Evolutionary conservation across 1,139 yeast genomes (phyloP).

Genomic region (Candida glucosophila): DNA sequence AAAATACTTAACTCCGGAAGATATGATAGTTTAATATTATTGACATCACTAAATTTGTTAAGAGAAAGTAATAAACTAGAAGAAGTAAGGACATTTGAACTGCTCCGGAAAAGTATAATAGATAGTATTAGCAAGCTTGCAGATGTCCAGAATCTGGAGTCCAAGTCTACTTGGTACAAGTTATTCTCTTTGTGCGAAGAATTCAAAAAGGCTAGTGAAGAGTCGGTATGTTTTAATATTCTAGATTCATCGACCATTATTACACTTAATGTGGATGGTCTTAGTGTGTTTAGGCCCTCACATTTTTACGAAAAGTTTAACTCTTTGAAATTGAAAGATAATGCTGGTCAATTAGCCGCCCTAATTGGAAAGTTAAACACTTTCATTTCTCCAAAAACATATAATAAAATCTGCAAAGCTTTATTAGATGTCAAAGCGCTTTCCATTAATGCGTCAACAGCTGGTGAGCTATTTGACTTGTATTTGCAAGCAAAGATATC

Average conservation of each 20-base stretch:
- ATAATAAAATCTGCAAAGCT: slow-evolving; percentile 13
- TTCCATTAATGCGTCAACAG: slow-evolving; percentile 9
- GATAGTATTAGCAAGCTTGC: slow-evolving; percentile 14
- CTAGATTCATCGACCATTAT: slow-evolving; percentile 8
- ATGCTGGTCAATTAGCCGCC: slow-evolving; percentile 13
- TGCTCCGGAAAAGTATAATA: no score
- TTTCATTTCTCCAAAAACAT: slow-evolving; percentile 20
- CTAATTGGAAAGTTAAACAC: slow-evolving; percentile 15
- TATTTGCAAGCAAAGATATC: slow-evolving; percentile 17
- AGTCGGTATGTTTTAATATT: slow-evolving; percentile 24
- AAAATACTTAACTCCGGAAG: slow-evolving; percentile 40
- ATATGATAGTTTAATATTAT: slow-evolving; percentile 36
- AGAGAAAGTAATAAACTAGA: slow-evolving; percentile 9
- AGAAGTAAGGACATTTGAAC: slow-evolving; percentile 1
- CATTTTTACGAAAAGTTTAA: slow-evolving; percentile 23
- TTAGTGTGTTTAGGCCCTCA: slow-evolving; percentile 24
- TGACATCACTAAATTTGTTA: slow-evolving; percentile 29
- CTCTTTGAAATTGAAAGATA: slow-evolving; percentile 6
- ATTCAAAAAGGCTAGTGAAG: slow-evolving; percentile 48
- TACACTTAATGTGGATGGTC: slow-evolving; percentile 25
- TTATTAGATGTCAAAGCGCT: slow-evolving; percentile 6
- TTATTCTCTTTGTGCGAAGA: slow-evolving; percentile 62
- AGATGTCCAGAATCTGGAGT: slow-evolving; percentile 11
- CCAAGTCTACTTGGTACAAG: slow-evolving; percentile 38
- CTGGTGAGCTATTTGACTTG: slow-evolving; percentile 14